Evolutionary conservation across 306 rosid genomes (phyloP).

Genomic region (Herpetospermum pedunculosum): DNA sequence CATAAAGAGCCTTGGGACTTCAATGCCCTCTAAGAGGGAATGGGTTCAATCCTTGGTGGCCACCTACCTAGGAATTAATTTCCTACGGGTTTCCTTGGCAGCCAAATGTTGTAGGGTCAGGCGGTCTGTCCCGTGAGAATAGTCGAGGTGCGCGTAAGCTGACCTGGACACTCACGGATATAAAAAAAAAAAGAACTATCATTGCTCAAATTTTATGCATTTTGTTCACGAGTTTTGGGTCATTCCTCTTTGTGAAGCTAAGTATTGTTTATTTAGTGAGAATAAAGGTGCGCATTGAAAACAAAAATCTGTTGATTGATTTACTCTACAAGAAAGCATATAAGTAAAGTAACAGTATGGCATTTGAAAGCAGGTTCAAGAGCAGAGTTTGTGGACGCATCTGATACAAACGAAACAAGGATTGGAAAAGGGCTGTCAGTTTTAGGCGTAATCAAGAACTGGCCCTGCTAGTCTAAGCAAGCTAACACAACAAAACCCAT

Average conservation of each 20-base stretch:
- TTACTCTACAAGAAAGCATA: neutral
- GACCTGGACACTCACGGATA: no score
- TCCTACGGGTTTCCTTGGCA: no score
- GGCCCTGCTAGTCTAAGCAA: neutral
- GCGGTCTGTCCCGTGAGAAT: no score
- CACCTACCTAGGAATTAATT: no score
- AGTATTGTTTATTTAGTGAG: neutral
- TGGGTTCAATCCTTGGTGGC: no score
- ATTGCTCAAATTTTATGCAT: neutral
- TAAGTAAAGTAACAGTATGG: neutral
- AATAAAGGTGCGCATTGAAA: neutral
- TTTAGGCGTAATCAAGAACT: neutral
- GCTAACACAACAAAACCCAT: neutral
- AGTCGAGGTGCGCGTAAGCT: no score
- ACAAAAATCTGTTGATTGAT: neutral
- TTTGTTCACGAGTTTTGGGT: neutral
- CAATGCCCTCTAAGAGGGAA: no score
- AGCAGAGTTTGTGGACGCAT: conserved; percentile 77
- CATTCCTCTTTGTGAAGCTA: no score
- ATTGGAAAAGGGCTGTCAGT: conserved; percentile 15
- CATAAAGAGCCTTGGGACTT: no score
- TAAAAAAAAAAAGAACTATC: no score
- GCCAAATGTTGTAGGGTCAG: no score
- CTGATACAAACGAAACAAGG: conserved; percentile 57
- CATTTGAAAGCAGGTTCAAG: conserved; percentile 52